Percentiles rank a stretch among this genome's conserved stretches.
These are phyloP conservation scores for Bacidia rubella DNA, from an alignment of 495 filamentous ascomycete genomes.

Conservation along the genomic window DNA sequence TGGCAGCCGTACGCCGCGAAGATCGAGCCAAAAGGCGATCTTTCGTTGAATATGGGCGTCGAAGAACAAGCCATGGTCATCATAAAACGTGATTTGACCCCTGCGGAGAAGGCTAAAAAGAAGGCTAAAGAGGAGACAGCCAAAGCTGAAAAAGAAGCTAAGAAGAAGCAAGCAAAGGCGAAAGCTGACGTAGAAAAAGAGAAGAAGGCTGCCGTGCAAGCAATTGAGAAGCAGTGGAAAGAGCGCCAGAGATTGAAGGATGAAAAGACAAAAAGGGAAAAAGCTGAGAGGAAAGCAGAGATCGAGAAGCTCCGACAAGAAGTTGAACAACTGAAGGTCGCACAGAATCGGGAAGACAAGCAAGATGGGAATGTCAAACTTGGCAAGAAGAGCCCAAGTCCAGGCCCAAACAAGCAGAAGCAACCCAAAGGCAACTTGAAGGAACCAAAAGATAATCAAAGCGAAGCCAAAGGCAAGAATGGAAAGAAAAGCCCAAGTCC, in stretches of 20 bases:
- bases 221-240: conserved; percentile 20
- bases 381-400: not conserved
- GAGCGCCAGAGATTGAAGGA: not conserved
- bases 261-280: not conserved
- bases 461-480: not conserved
- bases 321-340: not conserved
- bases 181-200: conserved; percentile 17
- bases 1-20: conserved; percentile 7
- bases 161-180: conserved; percentile 18
- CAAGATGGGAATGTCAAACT: not conserved
- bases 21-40: not conserved
- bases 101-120: conserved; percentile 30
- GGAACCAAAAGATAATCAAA: not conserved
- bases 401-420: not conserved
- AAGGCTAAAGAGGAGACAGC: conserved; percentile 25
- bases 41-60: conserved; percentile 1
- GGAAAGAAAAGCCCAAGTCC: not conserved
- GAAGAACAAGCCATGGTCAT: conserved; percentile 9
- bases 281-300: not conserved
- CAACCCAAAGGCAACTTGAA: not conserved
- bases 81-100: conserved; percentile 11
- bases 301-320: not conserved
- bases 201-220: conserved; percentile 14
- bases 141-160: conserved; percentile 3
- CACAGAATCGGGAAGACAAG: not conserved